Evolutionary conservation across 371 early-diverging fungal species (phyloP).

Genomic region (Mucor velutinosus): DNA sequence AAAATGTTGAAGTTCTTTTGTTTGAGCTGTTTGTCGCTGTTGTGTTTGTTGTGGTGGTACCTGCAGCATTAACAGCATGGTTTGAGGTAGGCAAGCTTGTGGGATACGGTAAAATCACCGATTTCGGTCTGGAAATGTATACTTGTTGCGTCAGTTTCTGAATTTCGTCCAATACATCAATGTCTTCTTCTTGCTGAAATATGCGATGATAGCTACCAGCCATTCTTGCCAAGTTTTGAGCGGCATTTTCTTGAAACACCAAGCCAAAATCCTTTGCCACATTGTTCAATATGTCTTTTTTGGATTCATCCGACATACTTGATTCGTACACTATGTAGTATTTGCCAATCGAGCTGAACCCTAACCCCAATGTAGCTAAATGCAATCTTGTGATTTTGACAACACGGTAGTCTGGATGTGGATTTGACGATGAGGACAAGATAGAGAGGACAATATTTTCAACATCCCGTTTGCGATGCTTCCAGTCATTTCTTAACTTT

Average conservation of each 20-base stretch:
- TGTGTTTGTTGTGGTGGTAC: background rate
- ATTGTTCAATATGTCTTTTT: slow-evolving; percentile 21
- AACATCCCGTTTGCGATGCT: slow-evolving; percentile 29
- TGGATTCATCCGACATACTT: slow-evolving; percentile 15
- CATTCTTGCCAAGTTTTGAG: slow-evolving; percentile 38
- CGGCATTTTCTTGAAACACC: slow-evolving; percentile 43
- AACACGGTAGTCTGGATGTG: slow-evolving; percentile 14
- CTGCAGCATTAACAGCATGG: background rate
- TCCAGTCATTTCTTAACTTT: slow-evolving; percentile 32
- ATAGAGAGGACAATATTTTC: slow-evolving; percentile 35
- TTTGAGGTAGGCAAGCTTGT: slow-evolving; percentile 7
- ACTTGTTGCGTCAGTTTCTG: slow-evolving; percentile 21
- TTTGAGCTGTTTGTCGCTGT: background rate
- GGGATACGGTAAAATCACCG: slow-evolving; percentile 16
- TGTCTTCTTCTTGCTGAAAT: slow-evolving; percentile 20
- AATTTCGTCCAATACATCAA: slow-evolving; percentile 19
- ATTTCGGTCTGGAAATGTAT: slow-evolving; percentile 13
- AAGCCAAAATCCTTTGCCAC: slow-evolving; percentile 27
- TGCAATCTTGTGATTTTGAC: slow-evolving; percentile 24
- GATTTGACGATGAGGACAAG: slow-evolving; percentile 15
- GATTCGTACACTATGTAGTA: slow-evolving; percentile 33
- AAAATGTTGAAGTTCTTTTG: slow-evolving; percentile 17
- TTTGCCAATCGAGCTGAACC: slow-evolving; percentile 28
- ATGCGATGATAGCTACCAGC: slow-evolving; percentile 30
- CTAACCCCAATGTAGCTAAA: slow-evolving; percentile 22